Base-by-base conservation (phyloP, 106 monocot species). In the Dendrobium huoshanense region DNA sequence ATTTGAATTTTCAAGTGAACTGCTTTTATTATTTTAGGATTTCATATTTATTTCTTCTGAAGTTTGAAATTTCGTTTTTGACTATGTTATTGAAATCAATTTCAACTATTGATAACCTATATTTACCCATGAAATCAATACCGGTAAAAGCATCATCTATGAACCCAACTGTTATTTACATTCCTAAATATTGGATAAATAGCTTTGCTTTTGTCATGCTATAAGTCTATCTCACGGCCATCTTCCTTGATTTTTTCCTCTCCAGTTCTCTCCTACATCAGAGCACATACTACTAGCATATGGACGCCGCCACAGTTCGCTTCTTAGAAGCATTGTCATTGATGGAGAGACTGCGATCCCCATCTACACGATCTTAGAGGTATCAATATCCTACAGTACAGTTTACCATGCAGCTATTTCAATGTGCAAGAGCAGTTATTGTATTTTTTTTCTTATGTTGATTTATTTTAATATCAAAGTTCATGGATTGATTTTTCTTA, bases 361-460 rank as follows among this genome's bases (percentile, higher is more conserved):
- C 72, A 88, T 92, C 43, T 98, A 94, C 81, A 98, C 97, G 20
- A 95, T 98, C 77, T 91, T 98, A 79, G 97, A 98, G 94, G 97
- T 98, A 55, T 81, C 3, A 55, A 42, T 85, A 18, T 24, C 6
- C 55, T 54, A 16, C 70, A 70, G 5, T 37, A 15, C 70, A 16
- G 70, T 70, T 70, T 37, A 70, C 11, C 17, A 33, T 70, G 33
- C 70, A 70, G 37, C 70, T 70, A 70, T 70, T 70, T 33, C 70
- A 33, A 29, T 0, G 37, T 17, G 70, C 70, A 70, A 70, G 15
- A 37, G 37, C 11, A 33, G 3, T 33, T 70, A 33, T 70, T 70
- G 29, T 4, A 40, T 40, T 11, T 16, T 16, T 37, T 3, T 70
- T 70, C 37, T 70, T 33, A 37, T 70, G 15, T 37, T 70, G 70